Evolutionary conservation across 1,139 yeast species (phyloP).

Genomic region (Groenewaldozyma auringiensis): DNA sequence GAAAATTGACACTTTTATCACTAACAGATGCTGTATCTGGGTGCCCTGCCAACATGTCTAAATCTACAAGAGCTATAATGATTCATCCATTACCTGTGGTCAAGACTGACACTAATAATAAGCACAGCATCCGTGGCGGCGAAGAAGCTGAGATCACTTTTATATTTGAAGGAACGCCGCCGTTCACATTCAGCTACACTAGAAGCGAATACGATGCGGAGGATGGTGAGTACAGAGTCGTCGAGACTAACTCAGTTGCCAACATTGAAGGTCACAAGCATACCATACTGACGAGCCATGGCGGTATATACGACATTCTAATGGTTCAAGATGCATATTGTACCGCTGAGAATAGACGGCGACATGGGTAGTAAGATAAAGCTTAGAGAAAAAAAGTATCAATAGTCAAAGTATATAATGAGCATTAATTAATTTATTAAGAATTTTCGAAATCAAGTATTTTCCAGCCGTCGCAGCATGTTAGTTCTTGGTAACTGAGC

Average conservation of each 20-base stretch:
- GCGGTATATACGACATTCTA: conserved; percentile 91
- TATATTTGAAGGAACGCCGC: conserved; percentile 44
- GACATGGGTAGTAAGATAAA: too few relatives aligned
- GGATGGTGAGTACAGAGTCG: conserved; percentile 36
- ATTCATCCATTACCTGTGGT: conserved; percentile 87
- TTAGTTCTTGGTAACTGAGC: neutral
- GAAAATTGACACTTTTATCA: conserved; percentile 58
- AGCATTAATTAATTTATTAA: too few relatives aligned
- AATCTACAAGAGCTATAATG: conserved; percentile 37
- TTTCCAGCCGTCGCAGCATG: neutral
- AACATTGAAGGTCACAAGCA: conserved; percentile 64
- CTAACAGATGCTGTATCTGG: conserved; percentile 69
- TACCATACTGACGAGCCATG: conserved; percentile 67
- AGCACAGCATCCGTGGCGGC: conserved; percentile 88
- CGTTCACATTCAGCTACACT: conserved; percentile 48
- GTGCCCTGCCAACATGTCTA: conserved; percentile 58
- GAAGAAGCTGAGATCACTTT: conserved; percentile 42
- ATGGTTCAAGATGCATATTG: conserved; percentile 81
- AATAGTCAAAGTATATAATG: neutral
- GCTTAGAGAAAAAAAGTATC: neutral
- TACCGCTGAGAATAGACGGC: conserved; percentile 30
- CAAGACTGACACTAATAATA: conserved; percentile 72
- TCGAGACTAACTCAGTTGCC: conserved; percentile 69
- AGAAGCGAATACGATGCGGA: conserved; percentile 37
- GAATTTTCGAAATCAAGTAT: neutral